Percentiles rank a stretch among this genome's conserved stretches.
phyloP scores from a whole-genome alignment of 2,329 filamentous ascomycete genomes.

The Biscogniauxia mediterranea region DNA sequence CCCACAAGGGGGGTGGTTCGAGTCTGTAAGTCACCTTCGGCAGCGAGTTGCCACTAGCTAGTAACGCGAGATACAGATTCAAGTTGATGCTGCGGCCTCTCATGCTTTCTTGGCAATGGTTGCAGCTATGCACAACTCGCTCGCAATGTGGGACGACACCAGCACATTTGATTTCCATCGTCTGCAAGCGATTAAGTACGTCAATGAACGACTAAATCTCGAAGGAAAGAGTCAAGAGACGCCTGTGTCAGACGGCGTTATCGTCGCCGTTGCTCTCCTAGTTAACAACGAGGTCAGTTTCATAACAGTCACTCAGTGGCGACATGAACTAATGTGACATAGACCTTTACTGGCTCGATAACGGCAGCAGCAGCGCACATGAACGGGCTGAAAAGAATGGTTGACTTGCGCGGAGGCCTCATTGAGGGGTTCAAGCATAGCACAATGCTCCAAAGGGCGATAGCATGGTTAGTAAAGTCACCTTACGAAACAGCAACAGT shows the following conservation, averaged over 20 bases:
- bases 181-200: constrained; percentile 32
- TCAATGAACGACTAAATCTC: constrained; percentile 33
- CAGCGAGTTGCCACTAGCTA: neutral
- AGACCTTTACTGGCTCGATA: constrained; percentile 33
- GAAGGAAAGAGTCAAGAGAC: constrained; percentile 29
- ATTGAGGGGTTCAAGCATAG: constrained; percentile 31
- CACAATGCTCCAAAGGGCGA: constrained; percentile 31
- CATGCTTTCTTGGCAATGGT: constrained; percentile 35
- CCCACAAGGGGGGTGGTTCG: constrained; percentile 31
- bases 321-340: constrained; percentile 1
- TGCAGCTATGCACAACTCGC: constrained; percentile 35
- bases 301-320: neutral
- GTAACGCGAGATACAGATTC: constrained; percentile 24
- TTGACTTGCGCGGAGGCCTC: constrained; percentile 33
- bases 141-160: constrained; percentile 33
- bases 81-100: constrained; percentile 33
- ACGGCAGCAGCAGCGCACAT: constrained; percentile 32
- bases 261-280: constrained; percentile 33
- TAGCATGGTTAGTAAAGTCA: constrained; percentile 29
- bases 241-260: constrained; percentile 33
- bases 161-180: constrained; percentile 36
- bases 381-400: constrained; percentile 32
- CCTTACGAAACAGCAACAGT: neutral
- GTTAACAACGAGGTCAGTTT: constrained; percentile 33
- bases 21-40: constrained; percentile 24